Conservation (phyloP, 2,329 filamentous ascomycete genomes). For the Beauveria medogensis region DNA sequence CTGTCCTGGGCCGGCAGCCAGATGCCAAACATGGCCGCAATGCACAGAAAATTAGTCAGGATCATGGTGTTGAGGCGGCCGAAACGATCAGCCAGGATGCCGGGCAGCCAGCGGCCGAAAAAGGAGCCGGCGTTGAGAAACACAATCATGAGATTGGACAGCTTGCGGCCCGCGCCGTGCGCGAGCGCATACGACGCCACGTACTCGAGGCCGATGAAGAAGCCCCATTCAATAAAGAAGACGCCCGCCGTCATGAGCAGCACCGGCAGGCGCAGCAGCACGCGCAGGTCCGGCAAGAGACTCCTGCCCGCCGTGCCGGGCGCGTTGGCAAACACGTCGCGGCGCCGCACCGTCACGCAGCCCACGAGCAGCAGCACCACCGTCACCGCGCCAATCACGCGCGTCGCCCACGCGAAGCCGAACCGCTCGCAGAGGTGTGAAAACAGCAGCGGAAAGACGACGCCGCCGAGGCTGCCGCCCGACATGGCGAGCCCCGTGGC, state of each 20-base stretch:
- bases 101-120: constrained; percentile 49
- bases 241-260: constrained; percentile 18
- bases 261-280: constrained; percentile 44
- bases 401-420: constrained; percentile 38
- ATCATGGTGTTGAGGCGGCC: constrained; percentile 55
- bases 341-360: constrained; percentile 1
- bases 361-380: constrained; percentile 38
- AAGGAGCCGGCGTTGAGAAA: constrained; percentile 60
- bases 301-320: constrained; percentile 30
- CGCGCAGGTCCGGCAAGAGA: constrained; percentile 52
- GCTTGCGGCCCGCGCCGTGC: constrained; percentile 39
- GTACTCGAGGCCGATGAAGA: constrained; percentile 51
- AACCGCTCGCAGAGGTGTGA: constrained; percentile 33
- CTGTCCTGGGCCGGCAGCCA: constrained; percentile 49
- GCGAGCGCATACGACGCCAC: constrained; percentile 49
- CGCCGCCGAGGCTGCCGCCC: constrained; percentile 53
- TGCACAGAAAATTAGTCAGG: constrained; percentile 35
- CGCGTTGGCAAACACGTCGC: constrained; percentile 33
- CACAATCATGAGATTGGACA: constrained; percentile 58
- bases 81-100: constrained; percentile 45
- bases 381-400: constrained; percentile 38
- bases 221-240: constrained; percentile 28
- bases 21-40: constrained; percentile 47
- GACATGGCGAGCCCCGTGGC: constrained; percentile 70
- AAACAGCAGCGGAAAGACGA: constrained; percentile 45